Evolutionary conservation across 116 monocot genomes (phyloP), one percentile per base, ranked within the genome.

Genomic region (Thalassia testudinum): DNA sequence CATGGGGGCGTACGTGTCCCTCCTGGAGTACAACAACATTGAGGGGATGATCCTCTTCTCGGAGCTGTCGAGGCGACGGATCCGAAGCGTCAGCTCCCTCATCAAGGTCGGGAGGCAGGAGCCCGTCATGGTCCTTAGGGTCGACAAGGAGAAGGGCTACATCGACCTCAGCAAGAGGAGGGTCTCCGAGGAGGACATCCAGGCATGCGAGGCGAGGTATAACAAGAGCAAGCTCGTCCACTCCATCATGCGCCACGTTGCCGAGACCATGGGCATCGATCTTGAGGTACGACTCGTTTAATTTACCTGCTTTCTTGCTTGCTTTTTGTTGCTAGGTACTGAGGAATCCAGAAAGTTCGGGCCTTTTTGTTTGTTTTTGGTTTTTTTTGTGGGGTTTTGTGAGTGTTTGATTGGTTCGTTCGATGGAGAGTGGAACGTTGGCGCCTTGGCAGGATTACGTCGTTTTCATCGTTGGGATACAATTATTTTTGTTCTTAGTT

Each of bases 31-130:
- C 77, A 81, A 81, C 75, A 97, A 85, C 74, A 85, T 97, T 63
- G 97, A 89, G 72, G 97, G 97, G n/a, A 89, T 97, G 97, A 97
- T 97, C 61, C 82, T 89, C 63, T 97, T 97, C 70, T 74, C 80
- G 50, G 74, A 80, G 68, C 81, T 80, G 30, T 80, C 81, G 27
- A 76, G 81, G 56, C 74, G 86, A 49, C 72, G 86, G 21, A 80
- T 80, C 61, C 67, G 81, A 42, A 62, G 67, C 49, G 74, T 86
- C 15, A 66, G 69, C 61, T 64, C 67, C 40, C 66, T 80, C 58
- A 74, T 80, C 61, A 73, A 74, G 59, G 86, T 86, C 43, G 86
- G 80, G 26, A 64, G 86, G 49, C 74, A 72, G 63, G 86, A 75
- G 56, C 74, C 77, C 38, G 86, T 77, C 26, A 77, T 77, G 58